These are phyloP conservation scores for Skeletonema tropicum DNA, from an alignment of 108 stramenopile genomes.

Conservation along the genomic window DNA sequence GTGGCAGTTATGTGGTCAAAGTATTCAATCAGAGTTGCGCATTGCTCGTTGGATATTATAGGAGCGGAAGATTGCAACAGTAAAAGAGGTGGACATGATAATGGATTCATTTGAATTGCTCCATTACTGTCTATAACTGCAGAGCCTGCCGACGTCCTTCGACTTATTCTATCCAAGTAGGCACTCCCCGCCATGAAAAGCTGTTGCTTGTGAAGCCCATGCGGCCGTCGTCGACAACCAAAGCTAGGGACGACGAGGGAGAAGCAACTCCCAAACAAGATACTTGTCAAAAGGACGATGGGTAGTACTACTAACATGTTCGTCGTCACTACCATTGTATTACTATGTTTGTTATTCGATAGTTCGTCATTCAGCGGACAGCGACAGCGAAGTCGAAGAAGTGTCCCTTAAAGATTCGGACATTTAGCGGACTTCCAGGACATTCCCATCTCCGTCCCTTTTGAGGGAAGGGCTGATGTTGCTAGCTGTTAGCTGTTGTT, in stretches of 20 bases:
- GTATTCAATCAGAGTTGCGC: background rate
- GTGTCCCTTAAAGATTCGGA: too few relatives aligned
- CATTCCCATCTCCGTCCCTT: too few relatives aligned
- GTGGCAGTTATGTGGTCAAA: background rate
- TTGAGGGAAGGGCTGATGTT: too few relatives aligned
- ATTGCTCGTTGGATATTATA: constrained; percentile 4
- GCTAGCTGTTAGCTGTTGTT: too few relatives aligned
- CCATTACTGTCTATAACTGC: background rate
- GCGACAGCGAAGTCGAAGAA: too few relatives aligned
- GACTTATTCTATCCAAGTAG: background rate
- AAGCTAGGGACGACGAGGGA: background rate
- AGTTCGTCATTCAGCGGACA: too few relatives aligned
- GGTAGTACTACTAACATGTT: too few relatives aligned
- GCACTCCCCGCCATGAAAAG: background rate
- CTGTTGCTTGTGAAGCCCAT: background rate
- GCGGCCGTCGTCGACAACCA: background rate
- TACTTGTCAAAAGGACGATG: background rate
- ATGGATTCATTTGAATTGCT: constrained; percentile 9
- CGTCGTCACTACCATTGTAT: too few relatives aligned
- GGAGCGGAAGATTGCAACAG: constrained; percentile 17
- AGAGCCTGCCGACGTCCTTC: background rate
- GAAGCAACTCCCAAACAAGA: background rate
- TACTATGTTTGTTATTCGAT: too few relatives aligned
- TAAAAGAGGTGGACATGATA: constrained; percentile 15
- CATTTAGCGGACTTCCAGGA: too few relatives aligned